These are phyloP conservation scores for Mrakia hoshinonis DNA, from an alignment of 768 basidiomycete species.

Conservation along the genomic window DNA sequence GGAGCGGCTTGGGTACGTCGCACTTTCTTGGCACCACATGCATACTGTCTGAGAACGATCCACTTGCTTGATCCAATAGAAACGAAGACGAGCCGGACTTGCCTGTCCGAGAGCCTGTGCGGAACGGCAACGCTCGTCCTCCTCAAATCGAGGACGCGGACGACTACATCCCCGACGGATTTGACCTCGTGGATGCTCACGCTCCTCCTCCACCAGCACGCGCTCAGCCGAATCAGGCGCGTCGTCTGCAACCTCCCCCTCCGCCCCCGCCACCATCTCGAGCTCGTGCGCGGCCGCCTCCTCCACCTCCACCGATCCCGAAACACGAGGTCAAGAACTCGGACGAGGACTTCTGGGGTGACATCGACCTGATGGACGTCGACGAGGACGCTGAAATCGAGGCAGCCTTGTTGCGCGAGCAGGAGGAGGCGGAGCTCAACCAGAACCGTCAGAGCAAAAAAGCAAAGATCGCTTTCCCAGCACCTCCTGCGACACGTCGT, in stretches of 20 bases:
- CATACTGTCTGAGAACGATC: not conserved
- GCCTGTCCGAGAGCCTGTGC: not conserved
- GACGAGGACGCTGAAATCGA: not conserved
- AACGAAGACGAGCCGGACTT: conserved; percentile 1
- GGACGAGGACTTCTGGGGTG: not conserved
- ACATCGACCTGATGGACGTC: not conserved
- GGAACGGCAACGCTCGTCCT: not conserved
- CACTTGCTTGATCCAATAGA: not conserved
- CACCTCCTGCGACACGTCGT: not conserved
- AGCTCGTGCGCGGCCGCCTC: not conserved
- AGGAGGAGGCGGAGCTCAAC: not conserved
- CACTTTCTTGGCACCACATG: not conserved
- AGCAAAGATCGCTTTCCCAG: not conserved
- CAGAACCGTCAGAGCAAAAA: not conserved
- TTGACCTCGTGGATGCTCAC: conserved; percentile 13
- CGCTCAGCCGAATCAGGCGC: not conserved
- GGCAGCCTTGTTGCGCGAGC: not conserved
- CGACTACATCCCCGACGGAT: conserved; percentile 27
- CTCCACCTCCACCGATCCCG: not conserved
- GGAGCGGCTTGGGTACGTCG: conserved; percentile 20
- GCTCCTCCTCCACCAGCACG: not conserved
- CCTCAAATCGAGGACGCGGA: not conserved
- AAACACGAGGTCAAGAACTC: not conserved
- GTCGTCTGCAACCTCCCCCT: not conserved
- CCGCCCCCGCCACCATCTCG: not conserved